Conservation (phyloP, 805 yeast genomes). For the Candida boleticola region DNA sequence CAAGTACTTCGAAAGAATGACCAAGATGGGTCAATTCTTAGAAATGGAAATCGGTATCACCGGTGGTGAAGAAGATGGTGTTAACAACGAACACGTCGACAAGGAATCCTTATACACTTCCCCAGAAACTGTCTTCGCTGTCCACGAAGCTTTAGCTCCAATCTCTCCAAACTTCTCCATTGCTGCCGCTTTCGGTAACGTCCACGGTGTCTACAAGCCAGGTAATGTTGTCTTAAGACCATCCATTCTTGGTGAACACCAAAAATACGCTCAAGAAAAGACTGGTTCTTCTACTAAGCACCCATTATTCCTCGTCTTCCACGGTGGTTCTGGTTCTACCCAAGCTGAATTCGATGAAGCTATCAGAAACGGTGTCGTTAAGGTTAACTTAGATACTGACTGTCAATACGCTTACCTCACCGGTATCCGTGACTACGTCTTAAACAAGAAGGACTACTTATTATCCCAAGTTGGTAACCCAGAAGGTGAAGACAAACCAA, state of each 20-base stretch:
- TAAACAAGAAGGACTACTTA: constrained; percentile 94
- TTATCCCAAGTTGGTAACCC: constrained; percentile 95
- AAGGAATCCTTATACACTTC: constrained; percentile 88
- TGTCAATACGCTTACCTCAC: constrained; percentile 96
- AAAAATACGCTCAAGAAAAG: constrained; percentile 76
- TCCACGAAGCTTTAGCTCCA: constrained; percentile 84
- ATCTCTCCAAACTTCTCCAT: constrained; percentile 97
- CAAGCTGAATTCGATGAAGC: constrained; percentile 89
- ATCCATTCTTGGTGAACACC: constrained; percentile 93
- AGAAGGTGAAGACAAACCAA: constrained; percentile 98
- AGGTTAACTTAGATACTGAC: constrained; percentile 99
- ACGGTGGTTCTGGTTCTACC: constrained; percentile 99
- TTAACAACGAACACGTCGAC: constrained; percentile 92
- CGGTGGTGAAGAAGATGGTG: constrained; percentile 99
- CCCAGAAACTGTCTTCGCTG: constrained; percentile 91
- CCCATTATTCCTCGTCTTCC: constrained; percentile 97
- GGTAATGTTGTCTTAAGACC: constrained; percentile 96
- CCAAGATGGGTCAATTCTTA: constrained; percentile 94
- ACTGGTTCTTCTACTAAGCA: constrained; percentile 48
- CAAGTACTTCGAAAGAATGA: constrained; percentile 91
- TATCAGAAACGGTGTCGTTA: constrained; percentile 91
- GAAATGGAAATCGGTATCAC: constrained; percentile 99
- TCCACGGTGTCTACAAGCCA: constrained; percentile 99
- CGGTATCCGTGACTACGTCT: constrained; percentile 97
- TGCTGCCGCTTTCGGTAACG: constrained; percentile 99